A percentile compares a stretch with the other conserved stretches of the same genome.
Conservation (phyloP, 495 filamentous ascomycete species). For the Penicillium cataractarum region DNA sequence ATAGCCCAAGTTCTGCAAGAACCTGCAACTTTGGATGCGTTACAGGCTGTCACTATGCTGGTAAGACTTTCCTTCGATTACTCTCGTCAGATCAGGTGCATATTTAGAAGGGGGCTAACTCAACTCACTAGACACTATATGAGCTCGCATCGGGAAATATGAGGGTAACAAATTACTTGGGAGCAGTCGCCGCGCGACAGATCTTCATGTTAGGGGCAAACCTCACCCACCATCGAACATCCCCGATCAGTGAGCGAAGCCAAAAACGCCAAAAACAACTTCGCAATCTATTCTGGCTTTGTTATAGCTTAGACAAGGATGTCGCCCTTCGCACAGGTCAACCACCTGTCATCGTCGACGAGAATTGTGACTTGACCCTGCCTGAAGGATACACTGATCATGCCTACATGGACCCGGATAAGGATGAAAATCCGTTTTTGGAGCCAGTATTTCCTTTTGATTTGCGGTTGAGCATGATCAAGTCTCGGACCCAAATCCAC, state of each 20-base stretch:
- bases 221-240: conserved; percentile 9
- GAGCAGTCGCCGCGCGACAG: conserved; percentile 45
- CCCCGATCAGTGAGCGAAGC: conserved; percentile 6
- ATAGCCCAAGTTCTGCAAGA: conserved; percentile 48
- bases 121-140: conserved; percentile 38
- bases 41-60: conserved; percentile 50
- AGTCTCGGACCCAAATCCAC: conserved; percentile 49
- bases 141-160: conserved; percentile 51
- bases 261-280: conserved; percentile 37
- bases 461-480: conserved; percentile 53
- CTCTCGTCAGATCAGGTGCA: not conserved
- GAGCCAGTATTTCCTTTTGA: conserved; percentile 52
- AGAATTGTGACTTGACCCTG: conserved; percentile 57
- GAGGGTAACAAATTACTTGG: conserved; percentile 46
- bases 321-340: conserved; percentile 53
- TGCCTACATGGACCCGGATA: conserved; percentile 35
- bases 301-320: conserved; percentile 57
- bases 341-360: conserved; percentile 53
- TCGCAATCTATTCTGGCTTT: conserved; percentile 57
- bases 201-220: conserved; percentile 55
- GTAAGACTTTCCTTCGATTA: conserved; percentile 31
- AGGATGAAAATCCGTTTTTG: conserved; percentile 19
- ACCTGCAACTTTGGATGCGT: conserved; percentile 37
- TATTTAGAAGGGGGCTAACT: not conserved
- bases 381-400: conserved; percentile 48